Evolutionary conservation across 1,139 yeast species (phyloP).

Genomic region (Candida sojae): DNA sequence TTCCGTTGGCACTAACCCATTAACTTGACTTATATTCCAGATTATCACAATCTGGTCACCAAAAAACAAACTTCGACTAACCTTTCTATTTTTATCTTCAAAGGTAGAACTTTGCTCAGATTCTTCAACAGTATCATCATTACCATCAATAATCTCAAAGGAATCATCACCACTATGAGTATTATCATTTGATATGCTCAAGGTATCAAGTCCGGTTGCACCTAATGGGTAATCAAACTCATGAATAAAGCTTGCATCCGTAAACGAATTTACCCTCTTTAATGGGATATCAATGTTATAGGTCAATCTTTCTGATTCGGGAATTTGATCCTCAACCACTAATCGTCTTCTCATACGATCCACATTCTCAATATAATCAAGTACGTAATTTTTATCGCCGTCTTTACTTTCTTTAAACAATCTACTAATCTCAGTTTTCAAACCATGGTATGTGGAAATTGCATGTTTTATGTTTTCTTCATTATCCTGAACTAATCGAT

Average conservation of each 20-base stretch:
- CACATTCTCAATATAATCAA: constrained; percentile 69
- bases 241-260: constrained; percentile 10
- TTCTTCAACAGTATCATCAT: constrained; percentile 14
- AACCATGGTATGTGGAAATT: constrained; percentile 45
- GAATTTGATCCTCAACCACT: constrained; percentile 51
- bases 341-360: constrained; percentile 65
- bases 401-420: constrained; percentile 27
- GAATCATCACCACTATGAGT: constrained; percentile 24
- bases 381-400: constrained; percentile 34
- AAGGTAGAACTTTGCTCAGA: constrained; percentile 26
- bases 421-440: constrained; percentile 46
- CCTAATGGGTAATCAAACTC: constrained; percentile 20
- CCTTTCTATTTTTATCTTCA: constrained; percentile 74
- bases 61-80: constrained; percentile 62
- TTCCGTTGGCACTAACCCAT: constrained; percentile 73
- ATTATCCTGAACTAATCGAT: constrained; percentile 61
- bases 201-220: constrained; percentile 26
- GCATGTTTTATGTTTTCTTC: constrained; percentile 60
- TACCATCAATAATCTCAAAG: constrained; percentile 33
- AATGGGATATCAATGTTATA: constrained; percentile 44
- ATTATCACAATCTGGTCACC: constrained; percentile 71
- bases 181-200: constrained; percentile 24
- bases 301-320: constrained; percentile 44
- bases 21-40: constrained; percentile 75
- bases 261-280: constrained; percentile 20